A percentile compares a stretch with the other conserved stretches of the same genome.
Evolutionary conservation across 176 grass and related monocot genomes (phyloP).

Genomic region (maize (Zea mays)): DNA sequence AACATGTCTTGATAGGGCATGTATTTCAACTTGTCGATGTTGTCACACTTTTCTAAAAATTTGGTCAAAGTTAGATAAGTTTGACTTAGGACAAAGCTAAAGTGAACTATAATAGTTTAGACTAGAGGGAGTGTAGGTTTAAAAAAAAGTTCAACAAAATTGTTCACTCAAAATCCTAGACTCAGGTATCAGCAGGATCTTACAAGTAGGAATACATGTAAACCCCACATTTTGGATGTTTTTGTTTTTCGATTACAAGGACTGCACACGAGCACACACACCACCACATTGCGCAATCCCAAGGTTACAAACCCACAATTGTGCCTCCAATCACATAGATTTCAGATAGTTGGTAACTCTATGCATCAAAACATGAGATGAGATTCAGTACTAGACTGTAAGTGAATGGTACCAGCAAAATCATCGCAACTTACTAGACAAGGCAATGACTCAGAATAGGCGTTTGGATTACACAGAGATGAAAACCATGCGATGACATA

Average conservation of each 20-base stretch:
- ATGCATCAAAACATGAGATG: constrained; percentile 1
- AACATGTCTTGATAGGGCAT: neutral
- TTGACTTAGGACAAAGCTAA: neutral
- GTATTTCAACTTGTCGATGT: neutral
- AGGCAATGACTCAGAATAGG: neutral
- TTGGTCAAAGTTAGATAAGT: neutral
- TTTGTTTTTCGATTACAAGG: neutral
- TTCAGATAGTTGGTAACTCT: neutral
- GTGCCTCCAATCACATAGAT: neutral
- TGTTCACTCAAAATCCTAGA: neutral
- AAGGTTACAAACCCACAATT: neutral
- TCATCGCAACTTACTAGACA: neutral
- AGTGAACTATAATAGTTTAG: neutral
- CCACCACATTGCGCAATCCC: neutral
- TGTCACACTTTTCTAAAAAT: neutral
- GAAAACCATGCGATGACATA: neutral
- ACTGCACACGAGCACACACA: neutral
- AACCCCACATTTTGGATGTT: neutral
- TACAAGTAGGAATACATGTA: neutral
- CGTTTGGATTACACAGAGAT: neutral
- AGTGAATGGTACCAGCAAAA: neutral
- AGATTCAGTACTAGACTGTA: neutral
- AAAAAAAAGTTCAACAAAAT: neutral
- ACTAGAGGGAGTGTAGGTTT: neutral
- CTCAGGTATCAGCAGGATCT: neutral